Base-by-base conservation (phyloP, 345 rosid genomes). In the Gynandropsis gynandra region DNA sequence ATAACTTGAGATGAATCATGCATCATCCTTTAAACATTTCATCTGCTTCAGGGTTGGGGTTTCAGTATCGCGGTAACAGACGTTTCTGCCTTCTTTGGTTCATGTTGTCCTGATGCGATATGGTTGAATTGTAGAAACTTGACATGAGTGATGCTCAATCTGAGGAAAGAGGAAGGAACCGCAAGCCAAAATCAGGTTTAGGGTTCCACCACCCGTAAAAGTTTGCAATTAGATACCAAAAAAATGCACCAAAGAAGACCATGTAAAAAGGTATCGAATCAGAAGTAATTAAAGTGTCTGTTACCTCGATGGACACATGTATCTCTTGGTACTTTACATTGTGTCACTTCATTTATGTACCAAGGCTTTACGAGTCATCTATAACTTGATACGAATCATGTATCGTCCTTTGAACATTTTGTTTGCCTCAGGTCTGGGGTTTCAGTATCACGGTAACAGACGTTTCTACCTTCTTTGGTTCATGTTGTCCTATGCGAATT, bases 301-400 rank as follows among this genome's bases (percentile, higher is more conserved):
- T 33, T 50, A 42, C 79, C 17, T 42, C 72, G 24, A 72, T 69
- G 77, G 84, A 84, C 48, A 67, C 74, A 53, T 92, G 90, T 87
- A 57, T 40, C 46, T 42, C 42, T 58, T 31, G 41, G 46, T 24
- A 29, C 36, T 50, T 29, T 37, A 7, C 41, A 54, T 17, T 16
- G 29, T 16, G 17, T 11, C 33, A 4, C 16, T 16, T 34, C 9
- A 2, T 18, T 40, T 12, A 21, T 27, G 47, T n/a, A n/a, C n/a
- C n/a, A n/a, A n/a, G n/a, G n/a, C n/a, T n/a, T n/a, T n/a, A n/a
- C n/a, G n/a, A n/a, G n/a, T n/a, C n/a, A n/a, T n/a, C n/a, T n/a
- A n/a, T n/a, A 5, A 32, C 49, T 55, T 16, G n/a, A n/a, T n/a
- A n/a, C n/a, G n/a, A n/a, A n/a, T n/a, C n/a, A n/a, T n/a, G n/a